Base-by-base conservation (phyloP, 2,329 filamentous ascomycete species). In the Ophiostoma sp. region DNA sequence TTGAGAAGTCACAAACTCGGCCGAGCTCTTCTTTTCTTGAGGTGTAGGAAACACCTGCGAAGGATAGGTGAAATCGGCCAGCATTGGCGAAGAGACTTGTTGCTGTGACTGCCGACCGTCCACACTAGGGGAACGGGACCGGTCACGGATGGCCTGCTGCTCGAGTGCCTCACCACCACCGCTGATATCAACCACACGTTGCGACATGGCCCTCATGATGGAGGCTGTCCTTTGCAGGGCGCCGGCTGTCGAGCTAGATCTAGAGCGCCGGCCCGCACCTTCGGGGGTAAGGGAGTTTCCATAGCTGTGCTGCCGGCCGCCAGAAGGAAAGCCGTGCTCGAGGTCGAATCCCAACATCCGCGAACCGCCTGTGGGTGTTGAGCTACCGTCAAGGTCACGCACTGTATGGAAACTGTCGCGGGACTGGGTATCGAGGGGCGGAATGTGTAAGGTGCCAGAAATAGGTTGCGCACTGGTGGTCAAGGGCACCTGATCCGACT, bases 181-280 rank as follows among this genome's bases (percentile, higher is more conserved):
- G 78, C 93, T 97, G 74, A 99, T 86, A 75, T 98, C 98, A 75
- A 99, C 95, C 68, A 99, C 93, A 81, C 95, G 92, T 80, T 97
- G 93, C 44, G 96, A 98, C 87, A 99, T 96, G 71, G 87, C 87
- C 72, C 90, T 86, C 78, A 93, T 86, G 73, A 93, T 91, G 8
- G 90, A 91, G 62, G 90, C 86, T 70, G 90, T 90, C 73, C 87
- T 83, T 38, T 84, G 85, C 66, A 93, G 77, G 18, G 90, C 89
- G 40, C 85, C 85, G 11, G 86, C 83, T 8, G 85, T 83, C 18
- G 88, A 88, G 2, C 85, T 81, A 1, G 89, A 87, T 52, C 88
- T 81, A 60, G 89, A 89, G 62, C 84, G 80, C 66, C 82, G 81
- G 66, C 76, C 75, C 69, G 79, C 77, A 38, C 82, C 82, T 27